These are phyloP conservation scores for Plasmodium inui DNA, from an alignment of 169 alveolate species.

Conservation along the genomic window DNA sequence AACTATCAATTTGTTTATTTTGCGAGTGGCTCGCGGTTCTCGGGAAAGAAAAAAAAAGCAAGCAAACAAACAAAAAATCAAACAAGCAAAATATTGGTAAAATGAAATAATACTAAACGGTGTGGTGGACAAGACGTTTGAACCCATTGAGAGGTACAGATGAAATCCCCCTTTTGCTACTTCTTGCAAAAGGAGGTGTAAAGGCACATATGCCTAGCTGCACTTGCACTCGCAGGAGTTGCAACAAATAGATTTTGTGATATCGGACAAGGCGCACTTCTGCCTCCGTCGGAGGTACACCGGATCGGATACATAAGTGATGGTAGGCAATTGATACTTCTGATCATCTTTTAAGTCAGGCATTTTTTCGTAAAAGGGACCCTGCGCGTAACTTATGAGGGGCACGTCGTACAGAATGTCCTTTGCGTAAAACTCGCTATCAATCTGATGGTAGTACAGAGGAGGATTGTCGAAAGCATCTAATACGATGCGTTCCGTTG, in stretches of 20 bases:
- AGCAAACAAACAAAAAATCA: not conserved
- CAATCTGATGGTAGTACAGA: constrained; percentile 68
- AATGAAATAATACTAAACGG: not conserved
- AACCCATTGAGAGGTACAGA: not conserved
- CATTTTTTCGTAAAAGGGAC: constrained; percentile 55
- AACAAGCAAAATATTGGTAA: not conserved
- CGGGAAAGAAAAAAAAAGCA: not conserved
- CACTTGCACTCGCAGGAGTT: constrained; percentile 10
- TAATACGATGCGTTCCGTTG: constrained; percentile 55
- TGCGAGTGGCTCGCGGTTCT: not conserved
- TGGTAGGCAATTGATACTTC: constrained; percentile 56
- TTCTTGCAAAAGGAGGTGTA: not conserved
- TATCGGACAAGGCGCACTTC: constrained; percentile 28
- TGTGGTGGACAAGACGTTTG: not conserved
- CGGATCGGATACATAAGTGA: constrained; percentile 69
- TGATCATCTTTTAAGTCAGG: not conserved
- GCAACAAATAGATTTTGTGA: constrained; percentile 13
- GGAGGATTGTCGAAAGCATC: constrained; percentile 28
- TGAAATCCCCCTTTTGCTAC: constrained; percentile 2
- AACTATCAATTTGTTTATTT: not conserved
- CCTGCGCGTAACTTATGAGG: constrained; percentile 70
- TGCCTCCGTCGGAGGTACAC: constrained; percentile 47
- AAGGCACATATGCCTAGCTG: constrained; percentile 2
- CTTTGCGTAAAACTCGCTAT: constrained; percentile 69
- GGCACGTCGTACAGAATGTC: constrained; percentile 61